These are phyloP conservation scores for Fusarium keratoplasticum DNA, from an alignment of 2,329 filamentous ascomycete genomes.

Conservation along the genomic window DNA sequence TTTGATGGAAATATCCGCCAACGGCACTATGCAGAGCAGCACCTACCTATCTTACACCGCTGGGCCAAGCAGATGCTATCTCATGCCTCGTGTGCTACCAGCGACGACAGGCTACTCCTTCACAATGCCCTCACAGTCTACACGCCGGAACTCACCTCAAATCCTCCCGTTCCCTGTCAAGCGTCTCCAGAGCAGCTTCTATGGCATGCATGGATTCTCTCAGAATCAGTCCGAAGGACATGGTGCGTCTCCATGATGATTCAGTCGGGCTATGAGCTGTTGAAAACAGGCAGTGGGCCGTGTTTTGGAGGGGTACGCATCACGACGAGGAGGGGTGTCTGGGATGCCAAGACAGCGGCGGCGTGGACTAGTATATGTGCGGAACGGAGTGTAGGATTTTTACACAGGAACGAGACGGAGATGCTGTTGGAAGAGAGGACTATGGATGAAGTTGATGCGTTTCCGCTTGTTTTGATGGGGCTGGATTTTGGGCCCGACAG, in stretches of 20 bases:
- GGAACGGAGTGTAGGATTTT: constrained; percentile 25
- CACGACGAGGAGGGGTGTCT: constrained; percentile 43
- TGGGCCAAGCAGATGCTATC: constrained; percentile 33
- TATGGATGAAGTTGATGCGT: constrained; percentile 11
- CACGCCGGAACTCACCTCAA: neutral
- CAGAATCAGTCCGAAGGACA: constrained; percentile 47
- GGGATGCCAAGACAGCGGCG: constrained; percentile 41
- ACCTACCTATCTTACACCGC: constrained; percentile 21
- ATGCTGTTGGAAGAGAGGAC: neutral
- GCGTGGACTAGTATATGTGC: constrained; percentile 36
- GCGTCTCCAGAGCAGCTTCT: constrained; percentile 22
- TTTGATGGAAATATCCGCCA: constrained; percentile 39
- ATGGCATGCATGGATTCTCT: constrained; percentile 48
- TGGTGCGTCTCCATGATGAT: constrained; percentile 41
- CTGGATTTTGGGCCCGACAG: constrained; percentile 21
- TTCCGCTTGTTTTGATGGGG: constrained; percentile 24
- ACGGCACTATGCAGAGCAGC: constrained; percentile 35
- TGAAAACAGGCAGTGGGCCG: constrained; percentile 19
- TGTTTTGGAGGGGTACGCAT: constrained; percentile 32
- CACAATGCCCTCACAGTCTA: constrained; percentile 10
- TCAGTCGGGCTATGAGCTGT: constrained; percentile 28
- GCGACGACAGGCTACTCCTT: constrained; percentile 15
- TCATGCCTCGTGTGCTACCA: neutral
- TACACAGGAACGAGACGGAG: constrained; percentile 26
- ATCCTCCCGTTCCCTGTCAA: constrained; percentile 4